Percentiles rank a stretch among this genome's conserved stretches.
These are phyloP conservation scores for Aspergillus sp. DNA, from an alignment of 2,329 filamentous ascomycete species.

Conservation along the genomic window DNA sequence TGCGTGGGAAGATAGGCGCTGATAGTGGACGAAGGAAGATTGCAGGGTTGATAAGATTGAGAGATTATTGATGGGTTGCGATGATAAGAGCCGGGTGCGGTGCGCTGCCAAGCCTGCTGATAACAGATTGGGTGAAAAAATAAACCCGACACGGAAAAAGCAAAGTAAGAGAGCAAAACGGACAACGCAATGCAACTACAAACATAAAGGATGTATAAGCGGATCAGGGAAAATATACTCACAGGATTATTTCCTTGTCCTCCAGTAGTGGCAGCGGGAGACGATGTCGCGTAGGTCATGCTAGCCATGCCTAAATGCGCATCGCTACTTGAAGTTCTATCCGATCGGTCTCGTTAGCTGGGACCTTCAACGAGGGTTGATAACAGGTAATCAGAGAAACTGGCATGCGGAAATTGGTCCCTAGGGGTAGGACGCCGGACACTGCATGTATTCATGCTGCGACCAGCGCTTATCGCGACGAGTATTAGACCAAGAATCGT, in stretches of 20 bases:
- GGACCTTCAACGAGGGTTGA: background rate
- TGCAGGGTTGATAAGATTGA: conserved; percentile 42
- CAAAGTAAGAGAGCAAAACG: conserved; percentile 12
- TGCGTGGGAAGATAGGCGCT: conserved; percentile 20
- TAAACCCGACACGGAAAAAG: conserved; percentile 23
- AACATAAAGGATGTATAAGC: background rate
- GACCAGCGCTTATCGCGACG: background rate
- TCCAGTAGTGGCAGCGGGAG: conserved; percentile 64
- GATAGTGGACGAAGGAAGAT: conserved; percentile 26
- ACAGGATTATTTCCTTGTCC: conserved; percentile 56
- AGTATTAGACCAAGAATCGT: background rate
- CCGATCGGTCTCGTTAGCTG: conserved; percentile 24
- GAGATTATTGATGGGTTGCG: conserved; percentile 39
- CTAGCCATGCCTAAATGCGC: conserved; percentile 54
- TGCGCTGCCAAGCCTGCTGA: conserved; percentile 40
- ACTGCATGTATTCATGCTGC: background rate
- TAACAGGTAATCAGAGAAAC: background rate
- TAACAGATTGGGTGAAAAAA: conserved; percentile 29
- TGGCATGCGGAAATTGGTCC: background rate
- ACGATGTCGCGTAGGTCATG: conserved; percentile 64
- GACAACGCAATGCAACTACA: background rate
- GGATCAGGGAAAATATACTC: conserved; percentile 26
- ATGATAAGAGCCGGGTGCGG: conserved; percentile 48
- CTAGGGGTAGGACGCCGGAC: background rate
- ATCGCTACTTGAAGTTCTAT: conserved; percentile 42